Percentiles rank a stretch among this genome's conserved stretches.
Evolutionary conservation across 768 basidiomycete genomes (phyloP).

Genomic region (Mrakia frigida): DNA sequence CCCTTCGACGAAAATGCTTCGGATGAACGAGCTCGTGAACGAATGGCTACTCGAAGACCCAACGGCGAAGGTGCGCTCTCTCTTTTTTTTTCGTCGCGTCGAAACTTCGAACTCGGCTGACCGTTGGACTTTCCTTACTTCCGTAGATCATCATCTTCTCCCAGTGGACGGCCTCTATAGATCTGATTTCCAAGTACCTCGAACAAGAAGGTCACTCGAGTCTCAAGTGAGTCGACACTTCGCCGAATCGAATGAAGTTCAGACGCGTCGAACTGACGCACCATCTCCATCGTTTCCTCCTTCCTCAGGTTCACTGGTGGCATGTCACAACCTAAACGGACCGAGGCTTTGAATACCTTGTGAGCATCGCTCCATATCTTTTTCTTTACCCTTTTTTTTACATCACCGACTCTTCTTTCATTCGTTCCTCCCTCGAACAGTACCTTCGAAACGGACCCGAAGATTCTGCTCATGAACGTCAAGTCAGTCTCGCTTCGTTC

Average conservation of each 20-base stretch:
- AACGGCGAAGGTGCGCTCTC: neutral
- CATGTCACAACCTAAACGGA: neutral
- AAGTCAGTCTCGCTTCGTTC: conserved; percentile 40
- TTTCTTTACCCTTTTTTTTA: neutral
- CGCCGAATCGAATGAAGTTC: neutral
- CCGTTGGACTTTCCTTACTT: neutral
- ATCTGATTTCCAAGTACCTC: neutral
- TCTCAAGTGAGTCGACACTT: neutral
- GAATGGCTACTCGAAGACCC: neutral
- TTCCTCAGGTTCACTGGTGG: neutral
- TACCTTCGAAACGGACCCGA: conserved; percentile 19
- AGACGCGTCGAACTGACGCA: neutral
- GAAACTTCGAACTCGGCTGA: neutral
- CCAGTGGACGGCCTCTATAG: conserved; percentile 57
- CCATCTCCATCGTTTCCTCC: neutral
- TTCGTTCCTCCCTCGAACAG: neutral
- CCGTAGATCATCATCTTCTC: conserved; percentile 57
- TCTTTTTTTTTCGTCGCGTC: neutral
- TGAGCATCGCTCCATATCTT: neutral
- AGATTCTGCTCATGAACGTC: conserved; percentile 44
- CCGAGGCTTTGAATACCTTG: neutral
- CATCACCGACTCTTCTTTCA: neutral
- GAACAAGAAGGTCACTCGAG: neutral
- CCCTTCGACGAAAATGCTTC: conserved; percentile 33
- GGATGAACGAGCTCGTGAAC: conserved; percentile 28